A percentile compares a stretch with the other conserved stretches of the same genome.
These are phyloP conservation scores for Alternaria viburni DNA, from an alignment of 2,329 filamentous ascomycete genomes.

Conservation along the genomic window DNA sequence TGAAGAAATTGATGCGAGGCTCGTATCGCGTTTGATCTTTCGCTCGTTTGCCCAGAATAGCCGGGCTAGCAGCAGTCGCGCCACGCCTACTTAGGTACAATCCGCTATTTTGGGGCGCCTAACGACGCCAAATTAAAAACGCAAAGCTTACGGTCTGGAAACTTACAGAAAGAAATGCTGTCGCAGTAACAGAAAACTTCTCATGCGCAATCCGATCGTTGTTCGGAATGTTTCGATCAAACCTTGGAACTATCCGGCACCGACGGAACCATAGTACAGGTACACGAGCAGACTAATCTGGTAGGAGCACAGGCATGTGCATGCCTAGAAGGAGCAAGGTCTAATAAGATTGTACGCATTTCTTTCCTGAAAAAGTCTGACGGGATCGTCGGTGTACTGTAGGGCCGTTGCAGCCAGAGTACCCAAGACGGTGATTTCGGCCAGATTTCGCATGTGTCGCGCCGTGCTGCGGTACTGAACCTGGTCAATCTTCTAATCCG, in stretches of 20 bases:
- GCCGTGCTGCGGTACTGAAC: background rate
- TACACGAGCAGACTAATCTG: background rate
- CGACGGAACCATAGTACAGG: background rate
- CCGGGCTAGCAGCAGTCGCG: background rate
- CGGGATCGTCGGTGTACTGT: background rate
- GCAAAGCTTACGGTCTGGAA: background rate
- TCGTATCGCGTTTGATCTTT: background rate
- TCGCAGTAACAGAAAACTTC: background rate
- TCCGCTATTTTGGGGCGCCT: background rate
- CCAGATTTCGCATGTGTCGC: background rate
- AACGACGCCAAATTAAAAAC: background rate
- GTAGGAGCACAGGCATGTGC: background rate
- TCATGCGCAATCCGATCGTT: background rate
- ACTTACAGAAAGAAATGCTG: background rate
- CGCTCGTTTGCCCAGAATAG: background rate
- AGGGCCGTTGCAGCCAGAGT: background rate
- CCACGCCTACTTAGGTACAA: background rate
- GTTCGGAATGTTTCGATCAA: background rate
- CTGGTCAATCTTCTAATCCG: background rate
- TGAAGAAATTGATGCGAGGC: background rate
- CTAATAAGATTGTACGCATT: background rate
- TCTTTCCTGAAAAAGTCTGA: background rate
- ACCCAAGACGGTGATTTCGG: background rate
- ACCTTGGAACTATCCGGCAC: background rate
- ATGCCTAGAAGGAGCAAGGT: background rate